These are phyloP conservation scores for Coemansia guatemalensis DNA, from an alignment of 192 early-diverging fungal genomes.

Conservation along the genomic window DNA sequence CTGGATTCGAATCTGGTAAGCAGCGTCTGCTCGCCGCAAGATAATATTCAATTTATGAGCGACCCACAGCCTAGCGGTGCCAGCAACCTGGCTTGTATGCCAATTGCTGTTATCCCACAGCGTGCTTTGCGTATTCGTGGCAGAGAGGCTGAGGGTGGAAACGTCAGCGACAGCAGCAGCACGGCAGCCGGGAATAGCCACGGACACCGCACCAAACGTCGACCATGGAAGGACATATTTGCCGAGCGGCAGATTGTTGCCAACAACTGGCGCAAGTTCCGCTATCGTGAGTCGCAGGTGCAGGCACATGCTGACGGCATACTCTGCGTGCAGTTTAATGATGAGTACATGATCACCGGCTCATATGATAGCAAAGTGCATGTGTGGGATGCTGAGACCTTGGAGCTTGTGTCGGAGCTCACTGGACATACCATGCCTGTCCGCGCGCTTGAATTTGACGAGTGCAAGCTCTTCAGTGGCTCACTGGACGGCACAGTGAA, in stretches of 20 bases:
- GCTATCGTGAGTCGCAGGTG: conserved; percentile 63
- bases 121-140: not conserved
- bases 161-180: conserved; percentile 45
- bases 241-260: conserved; percentile 88
- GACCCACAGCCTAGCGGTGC: conserved; percentile 1
- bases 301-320: conserved; percentile 88
- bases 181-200: conserved; percentile 10
- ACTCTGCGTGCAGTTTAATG: conserved; percentile 87
- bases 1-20: conserved; percentile 38
- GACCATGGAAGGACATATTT: conserved; percentile 96
- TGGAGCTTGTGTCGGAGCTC: conserved; percentile 74
- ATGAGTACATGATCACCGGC: conserved; percentile 79
- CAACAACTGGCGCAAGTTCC: conserved; percentile 90
- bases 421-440: conserved; percentile 86
- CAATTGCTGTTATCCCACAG: not conserved
- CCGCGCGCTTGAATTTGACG: conserved; percentile 90
- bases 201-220: conserved; percentile 31
- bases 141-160: conserved; percentile 11
- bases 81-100: not conserved
- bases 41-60: conserved; percentile 36
- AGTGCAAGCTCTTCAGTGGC: conserved; percentile 88
- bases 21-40: conserved; percentile 50
- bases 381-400: conserved; percentile 86
- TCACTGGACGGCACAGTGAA: conserved; percentile 89
- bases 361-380: conserved; percentile 86